Evolutionary conservation across 345 rosid species (phyloP), one percentile per base, ranked within the genome.

Genomic region (Acer campestre): DNA sequence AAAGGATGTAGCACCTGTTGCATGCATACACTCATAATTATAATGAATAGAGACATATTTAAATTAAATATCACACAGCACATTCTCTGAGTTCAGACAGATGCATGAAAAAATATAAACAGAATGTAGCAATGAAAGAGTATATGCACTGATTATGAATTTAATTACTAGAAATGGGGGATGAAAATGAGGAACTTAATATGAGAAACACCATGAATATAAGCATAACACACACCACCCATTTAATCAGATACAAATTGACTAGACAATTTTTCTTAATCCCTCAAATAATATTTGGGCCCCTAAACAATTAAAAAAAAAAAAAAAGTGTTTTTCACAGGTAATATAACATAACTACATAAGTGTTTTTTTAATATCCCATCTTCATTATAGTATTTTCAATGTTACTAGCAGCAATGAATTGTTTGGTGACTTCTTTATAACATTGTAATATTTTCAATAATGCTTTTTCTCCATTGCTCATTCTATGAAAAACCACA

Each of bases 1-100:
- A 63, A 86, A 86, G 27, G 86, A 86, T 6, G 86, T 80, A 4
- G 87, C 85, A 76, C 84, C 87, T 84, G 82, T 64, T 23, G 40
- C 67, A 63, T 68, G n/a, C 22, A 27, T 16, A 59, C 16, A 74
- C 46, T 4, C 14, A 44, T 18, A 27, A 67, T 29, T 12, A 53
- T 31, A 1, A 29, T 29, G 51, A 53, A 25, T 10, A 55, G 14
- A 51, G 27, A n/a, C 1, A 3, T 61, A 12, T 9, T 29, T 42
- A 42, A 42, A 42, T 42, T 42, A 9, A 42, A 46, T 11, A 46
- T 14, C 6, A 13, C 14, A 17, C 3, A 29, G 22, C 18, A 56
- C 9, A 10, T 4, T 7, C 46, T 0, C 11, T 22, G 25, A 48
- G 18, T 55, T 10, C 17, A 35, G 27, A 71, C 0, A 71, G 10